These are phyloP conservation scores for Aureobasidium lini DNA, from an alignment of 2,329 filamentous ascomycete species.

Conservation along the genomic window DNA sequence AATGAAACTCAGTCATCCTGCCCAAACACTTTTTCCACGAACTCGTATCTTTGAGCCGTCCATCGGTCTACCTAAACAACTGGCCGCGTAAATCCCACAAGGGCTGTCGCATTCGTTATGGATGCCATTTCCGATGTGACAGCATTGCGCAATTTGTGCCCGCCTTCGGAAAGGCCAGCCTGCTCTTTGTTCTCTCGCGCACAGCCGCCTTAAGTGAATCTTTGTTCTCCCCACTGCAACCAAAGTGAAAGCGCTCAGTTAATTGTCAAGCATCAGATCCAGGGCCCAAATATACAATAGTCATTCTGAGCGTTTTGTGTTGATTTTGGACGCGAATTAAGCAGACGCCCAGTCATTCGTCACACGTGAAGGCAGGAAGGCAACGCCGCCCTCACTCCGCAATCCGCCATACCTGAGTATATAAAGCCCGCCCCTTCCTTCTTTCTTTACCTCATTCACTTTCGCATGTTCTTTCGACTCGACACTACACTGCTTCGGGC, in stretches of 20 bases:
- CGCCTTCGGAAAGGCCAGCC: not conserved
- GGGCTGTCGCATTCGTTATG: not conserved
- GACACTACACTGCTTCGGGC: constrained; percentile 9
- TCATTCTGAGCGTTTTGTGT: not conserved
- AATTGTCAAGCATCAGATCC: not conserved
- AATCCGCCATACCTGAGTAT: not conserved
- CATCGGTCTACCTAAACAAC: not conserved
- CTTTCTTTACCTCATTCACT: not conserved
- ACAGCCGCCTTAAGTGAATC: not conserved
- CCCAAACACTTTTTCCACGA: constrained; percentile 1
- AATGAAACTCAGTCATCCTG: constrained; percentile 15
- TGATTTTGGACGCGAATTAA: not conserved
- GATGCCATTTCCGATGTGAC: not conserved
- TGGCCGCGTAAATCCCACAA: not conserved
- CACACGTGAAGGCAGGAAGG: constrained; percentile 5
- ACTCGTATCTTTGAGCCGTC: not conserved
- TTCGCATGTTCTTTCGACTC: constrained; percentile 1
- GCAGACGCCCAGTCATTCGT: constrained; percentile 4
- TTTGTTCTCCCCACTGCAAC: not conserved
- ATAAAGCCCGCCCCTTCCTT: constrained; percentile 9
- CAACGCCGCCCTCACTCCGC: constrained; percentile 8
- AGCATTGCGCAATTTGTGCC: not conserved
- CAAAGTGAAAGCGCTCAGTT: not conserved
- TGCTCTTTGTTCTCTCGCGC: not conserved
- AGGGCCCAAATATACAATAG: not conserved